These are phyloP conservation scores for Rhododendron ovatum DNA, from an alignment of 148 eudicot genomes.

Conservation along the genomic window DNA sequence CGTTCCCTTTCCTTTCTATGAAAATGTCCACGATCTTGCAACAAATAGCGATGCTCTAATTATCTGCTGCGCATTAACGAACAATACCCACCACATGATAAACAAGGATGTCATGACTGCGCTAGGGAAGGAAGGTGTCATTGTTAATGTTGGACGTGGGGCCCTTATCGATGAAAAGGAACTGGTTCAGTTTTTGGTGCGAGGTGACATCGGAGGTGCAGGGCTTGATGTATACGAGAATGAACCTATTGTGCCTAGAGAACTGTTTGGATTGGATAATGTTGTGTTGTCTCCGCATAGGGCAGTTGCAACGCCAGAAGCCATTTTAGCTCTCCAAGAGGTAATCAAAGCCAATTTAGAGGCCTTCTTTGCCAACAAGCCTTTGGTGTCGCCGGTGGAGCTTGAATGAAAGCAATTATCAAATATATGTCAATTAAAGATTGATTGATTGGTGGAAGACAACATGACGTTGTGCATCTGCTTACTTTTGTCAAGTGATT, in stretches of 20 bases:
- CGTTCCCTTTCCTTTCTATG: constrained; percentile 41
- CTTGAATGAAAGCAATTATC: constrained; percentile 8
- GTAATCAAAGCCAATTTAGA: constrained; percentile 43
- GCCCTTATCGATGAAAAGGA: constrained; percentile 60
- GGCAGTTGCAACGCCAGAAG: constrained; percentile 56
- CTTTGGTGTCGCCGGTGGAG: constrained; percentile 40
- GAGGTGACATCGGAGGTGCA: constrained; percentile 64
- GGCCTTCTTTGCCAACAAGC: constrained; percentile 67
- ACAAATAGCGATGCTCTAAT: constrained; percentile 44
- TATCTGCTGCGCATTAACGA: constrained; percentile 54
- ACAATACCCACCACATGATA: constrained; percentile 59
- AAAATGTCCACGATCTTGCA: constrained; percentile 43
- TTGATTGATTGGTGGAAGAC: not conserved
- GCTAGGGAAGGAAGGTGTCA: constrained; percentile 59
- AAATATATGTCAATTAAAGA: not conserved
- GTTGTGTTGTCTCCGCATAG: constrained; percentile 81
- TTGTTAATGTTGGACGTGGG: constrained; percentile 81
- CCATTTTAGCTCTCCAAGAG: constrained; percentile 37
- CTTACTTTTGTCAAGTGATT: not conserved
- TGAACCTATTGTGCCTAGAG: constrained; percentile 69
- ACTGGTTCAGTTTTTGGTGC: constrained; percentile 46
- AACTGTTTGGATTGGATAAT: constrained; percentile 57
- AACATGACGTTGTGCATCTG: not conserved
- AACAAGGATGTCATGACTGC: constrained; percentile 58
- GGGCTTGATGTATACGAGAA: constrained; percentile 82